Percentiles rank a stretch among this genome's conserved stretches.
Conservation (phyloP, 352 stramenopile genomes). For the Thraustotheca clavata region DNA sequence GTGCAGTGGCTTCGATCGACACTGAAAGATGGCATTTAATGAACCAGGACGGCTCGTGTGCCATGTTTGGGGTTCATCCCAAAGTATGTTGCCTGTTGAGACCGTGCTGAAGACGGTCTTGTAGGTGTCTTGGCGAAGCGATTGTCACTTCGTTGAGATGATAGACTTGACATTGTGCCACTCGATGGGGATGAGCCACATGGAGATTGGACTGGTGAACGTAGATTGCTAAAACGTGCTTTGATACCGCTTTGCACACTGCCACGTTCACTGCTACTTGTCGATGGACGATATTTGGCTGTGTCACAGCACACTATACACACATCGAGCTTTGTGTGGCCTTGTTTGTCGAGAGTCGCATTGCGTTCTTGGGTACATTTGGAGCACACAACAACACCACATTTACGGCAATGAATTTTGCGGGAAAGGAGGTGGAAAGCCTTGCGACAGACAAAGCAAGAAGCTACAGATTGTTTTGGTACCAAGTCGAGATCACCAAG, state of each 20-base stretch:
- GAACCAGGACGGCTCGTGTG: not conserved
- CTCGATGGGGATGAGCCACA: not conserved
- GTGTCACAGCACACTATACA: conserved; percentile 6
- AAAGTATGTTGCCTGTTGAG: conserved; percentile 4
- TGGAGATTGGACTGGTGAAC: not conserved
- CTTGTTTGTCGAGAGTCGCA: conserved; percentile 1
- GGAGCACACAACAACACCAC: conserved; percentile 66
- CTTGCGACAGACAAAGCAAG: conserved; percentile 16
- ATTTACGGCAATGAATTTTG: conserved; percentile 73
- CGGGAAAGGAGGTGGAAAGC: conserved; percentile 35
- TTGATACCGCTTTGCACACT: conserved; percentile 1
- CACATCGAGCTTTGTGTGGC: conserved; percentile 2
- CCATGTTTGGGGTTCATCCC: conserved; percentile 8
- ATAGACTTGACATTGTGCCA: conserved; percentile 1
- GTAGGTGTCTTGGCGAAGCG: conserved; percentile 4
- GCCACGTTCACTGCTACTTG: not conserved
- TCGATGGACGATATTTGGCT: not conserved
- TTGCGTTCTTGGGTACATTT: conserved; percentile 28
- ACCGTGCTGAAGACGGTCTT: not conserved
- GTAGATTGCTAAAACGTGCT: conserved; percentile 3
- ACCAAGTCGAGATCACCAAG: conserved; percentile 70
- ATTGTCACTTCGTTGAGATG: not conserved
- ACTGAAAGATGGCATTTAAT: not conserved
- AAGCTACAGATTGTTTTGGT: conserved; percentile 49
- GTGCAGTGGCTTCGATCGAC: not conserved